Evolutionary conservation across 768 basidiomycete species (phyloP).

Genomic region (Pleurotus platypus): DNA sequence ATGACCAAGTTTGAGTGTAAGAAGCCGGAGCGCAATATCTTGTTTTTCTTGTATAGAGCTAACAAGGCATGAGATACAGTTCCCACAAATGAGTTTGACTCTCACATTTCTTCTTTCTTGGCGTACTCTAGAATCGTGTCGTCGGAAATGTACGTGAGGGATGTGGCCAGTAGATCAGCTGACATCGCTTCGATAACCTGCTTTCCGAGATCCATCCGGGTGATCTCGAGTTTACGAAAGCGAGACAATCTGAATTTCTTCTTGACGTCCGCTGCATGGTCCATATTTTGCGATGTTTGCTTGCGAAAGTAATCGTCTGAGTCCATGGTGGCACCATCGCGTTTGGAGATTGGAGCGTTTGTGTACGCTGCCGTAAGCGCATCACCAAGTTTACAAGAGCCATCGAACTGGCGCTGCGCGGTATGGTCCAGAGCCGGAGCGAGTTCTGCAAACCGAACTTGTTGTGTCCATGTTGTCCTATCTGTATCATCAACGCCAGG

Average conservation of each 20-base stretch:
- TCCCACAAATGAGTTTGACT: neutral
- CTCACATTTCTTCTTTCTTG: neutral
- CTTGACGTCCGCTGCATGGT: constrained; percentile 27
- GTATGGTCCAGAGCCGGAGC: constrained; percentile 19
- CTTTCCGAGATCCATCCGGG: constrained; percentile 10
- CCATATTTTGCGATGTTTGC: constrained; percentile 17
- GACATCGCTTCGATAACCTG: constrained; percentile 11
- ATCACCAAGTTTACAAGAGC: constrained; percentile 12
- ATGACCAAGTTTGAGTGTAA: constrained; percentile 16
- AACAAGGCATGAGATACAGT: neutral
- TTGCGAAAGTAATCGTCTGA: constrained; percentile 14
- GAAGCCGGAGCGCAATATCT: constrained; percentile 11
- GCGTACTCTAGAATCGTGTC: constrained; percentile 4
- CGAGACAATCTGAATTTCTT: constrained; percentile 15
- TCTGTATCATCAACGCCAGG: constrained; percentile 14
- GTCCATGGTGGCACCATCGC: constrained; percentile 9
- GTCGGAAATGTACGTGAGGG: neutral
- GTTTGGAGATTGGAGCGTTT: constrained; percentile 13
- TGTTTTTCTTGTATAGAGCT: neutral
- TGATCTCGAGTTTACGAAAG: constrained; percentile 10
- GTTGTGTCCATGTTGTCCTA: constrained; percentile 14
- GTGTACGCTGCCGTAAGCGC: constrained; percentile 16
- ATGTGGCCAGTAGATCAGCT: neutral
- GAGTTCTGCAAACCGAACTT: constrained; percentile 15
- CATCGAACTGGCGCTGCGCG: constrained; percentile 20